Evolutionary conservation across 352 stramenopile species (phyloP), one percentile per base, ranked within the genome.

Genomic region (Phytophthora cactorum): DNA sequence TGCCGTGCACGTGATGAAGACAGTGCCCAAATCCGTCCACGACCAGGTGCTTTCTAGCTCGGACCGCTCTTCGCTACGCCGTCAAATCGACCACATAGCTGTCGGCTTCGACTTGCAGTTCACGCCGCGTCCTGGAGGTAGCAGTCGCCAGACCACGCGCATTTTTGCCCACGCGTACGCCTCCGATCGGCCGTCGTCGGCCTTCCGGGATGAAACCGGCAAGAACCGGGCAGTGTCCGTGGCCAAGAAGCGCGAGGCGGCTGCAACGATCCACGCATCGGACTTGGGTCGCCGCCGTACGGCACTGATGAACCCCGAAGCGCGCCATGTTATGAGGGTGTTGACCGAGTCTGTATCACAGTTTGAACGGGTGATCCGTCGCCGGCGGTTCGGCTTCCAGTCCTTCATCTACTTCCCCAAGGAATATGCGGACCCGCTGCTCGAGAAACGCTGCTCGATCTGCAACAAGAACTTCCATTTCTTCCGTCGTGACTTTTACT

Each of bases 371-470:
- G 75, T 91, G 28, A 88, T 89, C 46, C 63, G 79, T 0, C 82
- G 82, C 7, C 79, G 82, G 5, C 82, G 82, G 41, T 81, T 91
- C 28, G 82, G 82, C 4, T 87, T 91, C 59, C 82, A 91, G 72
- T 80, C 66, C 14, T 84, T 87, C 50, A 56, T 88, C 29, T 82
- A 81, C 47, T 77, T 84, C 57, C 67, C 14, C 63, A 87, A 68
- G 32, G 61, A 73, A 22, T 75, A 75, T 49, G 57, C 52, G 9
- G 62, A 81, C 28, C 58, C 68, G 14, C 38, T 49, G 31, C 32
- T 62, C 2, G 56, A 77, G 32, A 75, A 76, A 67, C 72, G 6
- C 70, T 75, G 53, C 36, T 60, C 10, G 15, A 71, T 84, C n/a
- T 81, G 77, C 52, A 27, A 71, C 27, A 70, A 81, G 50, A 62